Evolutionary conservation across 1,284 basidiomycete species (phyloP).

Genomic region (Heterobasidion parviporum): DNA sequence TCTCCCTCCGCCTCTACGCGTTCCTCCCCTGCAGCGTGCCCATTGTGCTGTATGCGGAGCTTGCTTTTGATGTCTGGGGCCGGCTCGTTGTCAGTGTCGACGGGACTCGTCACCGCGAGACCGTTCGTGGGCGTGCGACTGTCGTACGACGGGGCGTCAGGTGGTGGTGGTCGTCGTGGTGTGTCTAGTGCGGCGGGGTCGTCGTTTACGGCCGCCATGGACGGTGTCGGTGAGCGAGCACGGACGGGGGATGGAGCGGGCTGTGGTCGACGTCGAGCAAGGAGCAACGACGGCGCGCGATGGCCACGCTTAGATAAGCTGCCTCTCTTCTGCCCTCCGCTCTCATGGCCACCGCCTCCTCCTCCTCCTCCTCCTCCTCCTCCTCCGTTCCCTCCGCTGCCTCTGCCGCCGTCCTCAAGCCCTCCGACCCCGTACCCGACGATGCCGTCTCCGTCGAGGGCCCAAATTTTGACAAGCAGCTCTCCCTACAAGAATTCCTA

Average conservation of each 20-base stretch:
- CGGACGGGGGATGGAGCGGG: not conserved
- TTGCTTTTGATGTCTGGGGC: not conserved
- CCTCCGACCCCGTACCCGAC: constrained; percentile 72
- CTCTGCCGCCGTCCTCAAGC: constrained; percentile 68
- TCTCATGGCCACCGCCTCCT: not conserved
- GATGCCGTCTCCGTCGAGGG: constrained; percentile 74
- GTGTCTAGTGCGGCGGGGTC: not conserved
- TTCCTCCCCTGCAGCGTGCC: not conserved
- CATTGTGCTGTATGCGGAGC: not conserved
- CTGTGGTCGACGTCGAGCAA: not conserved
- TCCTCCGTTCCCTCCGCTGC: constrained; percentile 41
- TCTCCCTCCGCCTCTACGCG: not conserved
- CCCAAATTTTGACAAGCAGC: constrained; percentile 74
- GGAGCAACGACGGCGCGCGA: too few species aligned
- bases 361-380: constrained; percentile 9
- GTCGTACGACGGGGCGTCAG: not conserved
- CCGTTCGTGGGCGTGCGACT: not conserved
- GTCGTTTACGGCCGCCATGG: not conserved
- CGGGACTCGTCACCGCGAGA: not conserved
- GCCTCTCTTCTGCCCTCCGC: not conserved
- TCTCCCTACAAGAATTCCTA: constrained; percentile 70
- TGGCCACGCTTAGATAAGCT: not conserved
- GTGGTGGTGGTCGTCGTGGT: not conserved
- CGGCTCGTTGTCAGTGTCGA: not conserved
- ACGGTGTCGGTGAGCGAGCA: not conserved